Conservation (phyloP, 495 filamentous ascomycete species). For the Aspergillus haitiensis region DNA sequence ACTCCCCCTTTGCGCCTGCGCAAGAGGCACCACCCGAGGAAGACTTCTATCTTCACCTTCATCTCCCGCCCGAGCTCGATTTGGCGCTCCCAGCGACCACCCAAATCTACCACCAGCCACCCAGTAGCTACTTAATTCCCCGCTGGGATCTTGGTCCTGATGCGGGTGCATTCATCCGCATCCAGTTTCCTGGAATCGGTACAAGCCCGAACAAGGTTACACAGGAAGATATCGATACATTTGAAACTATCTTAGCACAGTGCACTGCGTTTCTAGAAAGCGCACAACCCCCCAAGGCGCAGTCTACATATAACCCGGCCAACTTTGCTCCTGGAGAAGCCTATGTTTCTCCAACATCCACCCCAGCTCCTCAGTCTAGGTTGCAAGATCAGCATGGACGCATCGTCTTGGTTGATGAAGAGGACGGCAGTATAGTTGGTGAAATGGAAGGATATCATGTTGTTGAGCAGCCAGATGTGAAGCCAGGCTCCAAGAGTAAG, state of each 20-base stretch:
- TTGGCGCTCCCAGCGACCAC: constrained; percentile 87
- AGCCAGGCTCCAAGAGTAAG: constrained; percentile 84
- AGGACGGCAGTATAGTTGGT: constrained; percentile 91
- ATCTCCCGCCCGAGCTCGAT: constrained; percentile 91
- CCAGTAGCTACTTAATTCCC: constrained; percentile 84
- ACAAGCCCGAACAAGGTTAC: constrained; percentile 60
- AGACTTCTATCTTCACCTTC: constrained; percentile 93
- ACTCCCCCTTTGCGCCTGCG: constrained; percentile 32
- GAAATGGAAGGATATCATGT: constrained; percentile 85
- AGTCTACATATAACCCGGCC: constrained; percentile 71
- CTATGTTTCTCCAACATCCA: constrained; percentile 51
- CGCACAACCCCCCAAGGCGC: constrained; percentile 57
- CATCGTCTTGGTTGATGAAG: constrained; percentile 94
- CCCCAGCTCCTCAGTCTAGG: background rate
- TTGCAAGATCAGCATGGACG: constrained; percentile 22
- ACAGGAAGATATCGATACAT: constrained; percentile 93
- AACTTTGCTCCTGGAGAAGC: constrained; percentile 77
- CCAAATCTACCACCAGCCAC: constrained; percentile 92
- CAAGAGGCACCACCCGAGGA: constrained; percentile 62
- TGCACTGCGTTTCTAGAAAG: constrained; percentile 92
- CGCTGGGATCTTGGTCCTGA: constrained; percentile 89
- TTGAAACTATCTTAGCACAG: constrained; percentile 93
- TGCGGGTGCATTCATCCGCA: constrained; percentile 82
- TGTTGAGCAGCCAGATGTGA: constrained; percentile 69
- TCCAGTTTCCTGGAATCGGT: constrained; percentile 79